Percentiles rank a stretch among this genome's conserved stretches.
These are phyloP conservation scores for Porogramme epimiltina DNA, from an alignment of 1,284 basidiomycete species.

Conservation along the genomic window DNA sequence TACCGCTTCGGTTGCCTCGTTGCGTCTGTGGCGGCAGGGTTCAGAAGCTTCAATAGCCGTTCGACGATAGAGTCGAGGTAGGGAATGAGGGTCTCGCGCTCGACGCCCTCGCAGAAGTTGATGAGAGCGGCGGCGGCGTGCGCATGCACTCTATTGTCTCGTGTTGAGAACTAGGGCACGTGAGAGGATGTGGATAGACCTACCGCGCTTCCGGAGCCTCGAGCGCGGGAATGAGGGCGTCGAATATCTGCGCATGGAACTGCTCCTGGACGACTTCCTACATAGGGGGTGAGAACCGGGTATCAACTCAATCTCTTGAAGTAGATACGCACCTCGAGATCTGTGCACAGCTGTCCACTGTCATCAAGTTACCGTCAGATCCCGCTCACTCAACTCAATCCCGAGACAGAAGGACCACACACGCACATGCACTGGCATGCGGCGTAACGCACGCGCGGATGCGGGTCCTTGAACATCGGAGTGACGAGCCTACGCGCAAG, in stretches of 20 bases:
- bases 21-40: conserved; percentile 41
- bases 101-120: conserved; percentile 86
- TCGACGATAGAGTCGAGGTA: conserved; percentile 80
- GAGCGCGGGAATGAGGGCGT: conserved; percentile 70
- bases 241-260: conserved; percentile 69
- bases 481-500: conserved; percentile 59
- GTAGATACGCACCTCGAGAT: conserved; percentile 61
- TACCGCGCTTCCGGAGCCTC: conserved; percentile 78
- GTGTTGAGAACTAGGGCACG: background rate
- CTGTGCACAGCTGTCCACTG: conserved; percentile 82
- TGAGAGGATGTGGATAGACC: conserved; percentile 15
- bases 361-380: conserved; percentile 2
- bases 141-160: conserved; percentile 77
- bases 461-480: conserved; percentile 74
- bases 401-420: background rate
- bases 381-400: background rate
- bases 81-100: conserved; percentile 67
- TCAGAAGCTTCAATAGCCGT: conserved; percentile 65
- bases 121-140: conserved; percentile 87
- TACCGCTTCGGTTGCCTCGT: conserved; percentile 50
- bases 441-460: conserved; percentile 82
- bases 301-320: background rate
- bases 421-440: conserved; percentile 87
- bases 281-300: background rate
- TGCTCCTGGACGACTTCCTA: conserved; percentile 77